Evolutionary conservation across 495 filamentous ascomycete species (phyloP), one percentile per base, ranked within the genome.

Genomic region (Xylaria telfairii): DNA sequence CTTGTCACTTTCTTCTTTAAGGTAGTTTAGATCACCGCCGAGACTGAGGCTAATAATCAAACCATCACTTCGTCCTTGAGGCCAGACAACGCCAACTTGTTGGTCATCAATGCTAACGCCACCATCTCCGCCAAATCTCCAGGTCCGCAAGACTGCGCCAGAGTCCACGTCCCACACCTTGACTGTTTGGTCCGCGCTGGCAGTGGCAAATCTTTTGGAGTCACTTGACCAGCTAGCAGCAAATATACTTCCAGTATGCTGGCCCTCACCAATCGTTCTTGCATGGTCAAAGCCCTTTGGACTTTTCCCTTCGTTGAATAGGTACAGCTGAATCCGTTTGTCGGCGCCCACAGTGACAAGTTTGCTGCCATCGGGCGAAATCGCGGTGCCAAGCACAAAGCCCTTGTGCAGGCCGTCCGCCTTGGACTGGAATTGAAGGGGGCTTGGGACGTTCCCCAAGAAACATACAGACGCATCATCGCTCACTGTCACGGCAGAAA

Each of bases 11-110:
- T 90, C 92, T 73, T 92, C 87, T 0, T 86, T 85, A 41, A 97
- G 85, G 78, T 98, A 99, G 79, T 94, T 98, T 67, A 99, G 87
- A 77, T 98, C 92, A 2, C 96, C 96, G 59, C 88, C 90, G 28
- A 99, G 86, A 56, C 92, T 93, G 71, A 98, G 81, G 82, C 92
- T 96, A 80, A 99, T 93, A 57, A 99, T 89, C 68, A 96, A 84
- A 51, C 91, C 92, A 74, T 99, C 96, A 59, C 83, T 92, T 47
- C 96, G 87, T 19, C 91, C 93, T 21, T 89, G 84, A 2, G 96
- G 94, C 94, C 94, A 97, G 13, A 95, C 92, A 30, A 99, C 94
- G 32, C 96, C 95, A 46, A 98, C 93, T 73, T 99, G 96, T 78
- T 99, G 96, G 74, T 98, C 88, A 8, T 85, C 87, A 44, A 97